These are phyloP conservation scores for Penicillium cosmopolitanum DNA, from an alignment of 495 filamentous ascomycete genomes.

Conservation along the genomic window DNA sequence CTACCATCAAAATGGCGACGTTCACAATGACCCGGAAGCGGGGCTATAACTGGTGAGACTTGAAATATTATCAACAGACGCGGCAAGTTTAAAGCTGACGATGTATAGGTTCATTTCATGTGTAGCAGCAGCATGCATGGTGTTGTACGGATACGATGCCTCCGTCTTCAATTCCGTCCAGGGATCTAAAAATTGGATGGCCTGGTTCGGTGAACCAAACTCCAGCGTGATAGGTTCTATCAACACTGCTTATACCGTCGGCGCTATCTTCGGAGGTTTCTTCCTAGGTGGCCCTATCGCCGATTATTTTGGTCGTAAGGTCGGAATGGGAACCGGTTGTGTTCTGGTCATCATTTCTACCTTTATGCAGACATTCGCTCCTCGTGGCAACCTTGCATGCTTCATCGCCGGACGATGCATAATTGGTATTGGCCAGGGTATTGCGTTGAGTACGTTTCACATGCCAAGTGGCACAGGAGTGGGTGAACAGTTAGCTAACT, in stretches of 20 bases:
- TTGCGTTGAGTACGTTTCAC: slow-evolving; percentile 60
- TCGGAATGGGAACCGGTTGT: slow-evolving; percentile 62
- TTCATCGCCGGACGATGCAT: slow-evolving; percentile 65
- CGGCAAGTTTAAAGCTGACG: not conserved
- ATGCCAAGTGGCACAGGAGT: not conserved
- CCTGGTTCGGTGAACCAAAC: slow-evolving; percentile 59
- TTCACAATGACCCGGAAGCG: slow-evolving; percentile 35
- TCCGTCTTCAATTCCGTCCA: slow-evolving; percentile 68
- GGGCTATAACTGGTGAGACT: slow-evolving; percentile 42
- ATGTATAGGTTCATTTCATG: slow-evolving; percentile 60
- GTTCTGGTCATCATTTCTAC: slow-evolving; percentile 61
- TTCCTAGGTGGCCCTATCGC: slow-evolving; percentile 61
- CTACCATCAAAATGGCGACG: slow-evolving; percentile 15
- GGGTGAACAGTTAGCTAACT: slow-evolving; percentile 9
- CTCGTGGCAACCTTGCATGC: slow-evolving; percentile 56
- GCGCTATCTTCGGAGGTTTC: slow-evolving; percentile 64
- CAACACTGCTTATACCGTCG: slow-evolving; percentile 67
- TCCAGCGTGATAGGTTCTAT: slow-evolving; percentile 56
- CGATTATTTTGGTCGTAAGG: slow-evolving; percentile 59
- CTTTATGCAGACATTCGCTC: slow-evolving; percentile 64
- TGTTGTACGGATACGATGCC: slow-evolving; percentile 68
- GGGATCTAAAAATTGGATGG: slow-evolving; percentile 60
- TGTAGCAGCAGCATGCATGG: slow-evolving; percentile 68
- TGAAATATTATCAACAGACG: not conserved
- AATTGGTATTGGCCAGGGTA: slow-evolving; percentile 67